Evolutionary conservation across 2,329 filamentous ascomycete species (phyloP).

Genomic region (Aspergillus sp.): DNA sequence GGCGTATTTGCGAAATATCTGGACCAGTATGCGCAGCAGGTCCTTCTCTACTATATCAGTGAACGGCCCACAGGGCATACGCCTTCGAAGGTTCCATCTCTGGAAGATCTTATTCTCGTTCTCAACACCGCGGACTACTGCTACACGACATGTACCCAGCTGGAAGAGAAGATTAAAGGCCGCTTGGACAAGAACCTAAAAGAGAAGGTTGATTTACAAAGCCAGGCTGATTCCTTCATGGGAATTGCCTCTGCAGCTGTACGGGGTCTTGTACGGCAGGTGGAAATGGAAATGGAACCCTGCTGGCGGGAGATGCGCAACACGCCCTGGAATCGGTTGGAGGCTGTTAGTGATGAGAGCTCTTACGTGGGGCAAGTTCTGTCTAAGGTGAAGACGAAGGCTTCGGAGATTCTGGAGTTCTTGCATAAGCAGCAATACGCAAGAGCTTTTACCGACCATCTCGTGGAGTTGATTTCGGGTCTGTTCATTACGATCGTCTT

Average conservation of each 20-base stretch:
- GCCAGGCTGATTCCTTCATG: conserved; percentile 90
- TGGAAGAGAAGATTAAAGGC: conserved; percentile 90
- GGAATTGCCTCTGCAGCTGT: conserved; percentile 87
- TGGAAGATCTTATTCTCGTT: conserved; percentile 77
- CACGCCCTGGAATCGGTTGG: conserved; percentile 89
- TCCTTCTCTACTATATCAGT: conserved; percentile 66
- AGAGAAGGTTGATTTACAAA: conserved; percentile 75
- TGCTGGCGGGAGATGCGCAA: conserved; percentile 97
- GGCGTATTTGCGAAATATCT: conserved; percentile 85
- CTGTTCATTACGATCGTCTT: conserved; percentile 78
- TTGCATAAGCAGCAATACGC: conserved; percentile 90
- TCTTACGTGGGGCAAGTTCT: conserved; percentile 81
- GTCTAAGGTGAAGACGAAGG: conserved; percentile 62
- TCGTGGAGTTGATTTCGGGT: conserved; percentile 80
- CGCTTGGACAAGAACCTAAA: conserved; percentile 75
- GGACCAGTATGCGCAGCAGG: conserved; percentile 90
- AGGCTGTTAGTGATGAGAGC: conserved; percentile 87
- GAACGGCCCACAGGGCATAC: conserved; percentile 51
- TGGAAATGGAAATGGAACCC: conserved; percentile 74
- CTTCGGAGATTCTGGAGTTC: conserved; percentile 66
- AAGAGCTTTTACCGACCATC: conserved; percentile 86
- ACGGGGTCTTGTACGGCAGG: conserved; percentile 71
- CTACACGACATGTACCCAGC: conserved; percentile 83
- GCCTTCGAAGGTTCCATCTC: conserved; percentile 43
- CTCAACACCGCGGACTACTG: conserved; percentile 98